Evolutionary conservation across 2,329 filamentous ascomycete genomes (phyloP), one percentile per base, ranked within the genome.

Genomic region (Alternaria sp.): DNA sequence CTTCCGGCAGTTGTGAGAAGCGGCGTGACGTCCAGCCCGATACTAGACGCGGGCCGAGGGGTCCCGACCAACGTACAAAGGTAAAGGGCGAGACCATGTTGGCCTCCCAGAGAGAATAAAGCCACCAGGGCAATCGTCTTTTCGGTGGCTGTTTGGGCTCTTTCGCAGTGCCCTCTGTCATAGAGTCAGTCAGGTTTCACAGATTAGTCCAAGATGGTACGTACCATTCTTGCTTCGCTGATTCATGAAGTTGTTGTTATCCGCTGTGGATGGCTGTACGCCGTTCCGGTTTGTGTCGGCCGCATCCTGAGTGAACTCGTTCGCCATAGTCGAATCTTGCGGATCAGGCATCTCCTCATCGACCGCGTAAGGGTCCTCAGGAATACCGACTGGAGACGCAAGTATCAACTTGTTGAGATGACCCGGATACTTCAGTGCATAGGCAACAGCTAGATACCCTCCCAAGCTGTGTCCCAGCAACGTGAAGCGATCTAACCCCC

Each of bases 351-450:
- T 88, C 3, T 89, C 89, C 11, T 92, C 90, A 69, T 88, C 89
- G 62, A 96, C 89, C 5, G 95, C 96, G 73, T 95, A 95, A 0
- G 96, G 96, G 73, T 99, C 93, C 76, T 97, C 94, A 2, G 96
- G 96, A 8, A 99, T 91, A 19, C 96, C 96, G 19, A 97, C 96
- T 0, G 96, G 96, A 0, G 93, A 97, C 0, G 93, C 96, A 28
- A 99, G 87, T 67, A 99, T 97, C 66, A 99, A 88, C 83, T 99
- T 99, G 82, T 99, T 97, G 32, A 99, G 82, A 70, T 89, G 92
- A 13, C 95, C 95, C 0, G 96, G 96, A 75, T 99, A 99, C 79
- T 99, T 99, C 63, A 98, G 85, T 1, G 96, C 94, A 77, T 99
- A 99, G 19, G 93, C 94, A 0, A 97, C 91, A 5, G 95, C 93